Evolutionary conservation across 164 flowering plant genomes (phyloP).

Genomic region (Magnolia changhungtana): DNA sequence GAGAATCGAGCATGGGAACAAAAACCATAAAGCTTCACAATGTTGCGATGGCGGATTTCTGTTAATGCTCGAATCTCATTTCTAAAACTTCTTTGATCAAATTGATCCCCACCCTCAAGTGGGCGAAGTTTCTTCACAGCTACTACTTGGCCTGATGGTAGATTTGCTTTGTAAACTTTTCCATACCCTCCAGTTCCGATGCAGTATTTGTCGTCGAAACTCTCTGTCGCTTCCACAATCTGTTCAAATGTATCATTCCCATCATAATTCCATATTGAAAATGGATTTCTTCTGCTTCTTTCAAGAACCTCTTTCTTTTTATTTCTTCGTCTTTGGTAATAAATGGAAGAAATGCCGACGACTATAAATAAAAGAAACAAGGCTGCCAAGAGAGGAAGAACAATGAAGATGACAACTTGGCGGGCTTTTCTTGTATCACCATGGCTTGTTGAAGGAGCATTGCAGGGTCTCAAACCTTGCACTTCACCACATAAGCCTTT

Average conservation of each 20-base stretch:
- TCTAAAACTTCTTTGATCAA: not conserved
- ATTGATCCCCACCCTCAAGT: slow-evolving; percentile 13
- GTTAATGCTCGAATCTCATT: slow-evolving; percentile 15
- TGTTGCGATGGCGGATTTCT: slow-evolving; percentile 20
- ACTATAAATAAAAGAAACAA: not conserved
- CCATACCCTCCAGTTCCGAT: slow-evolving; percentile 69
- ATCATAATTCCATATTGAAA: slow-evolving; percentile 46
- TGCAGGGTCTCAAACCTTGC: not conserved
- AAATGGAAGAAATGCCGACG: not conserved
- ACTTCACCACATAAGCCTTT: slow-evolving; percentile 5
- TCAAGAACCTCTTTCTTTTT: not conserved
- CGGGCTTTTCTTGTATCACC: not conserved
- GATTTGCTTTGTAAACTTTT: slow-evolving; percentile 41
- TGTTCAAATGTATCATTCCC: slow-evolving; percentile 46
- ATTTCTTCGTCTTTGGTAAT: not conserved
- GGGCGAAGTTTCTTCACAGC: slow-evolving; percentile 50
- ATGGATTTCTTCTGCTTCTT: not conserved
- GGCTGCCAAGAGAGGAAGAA: not conserved
- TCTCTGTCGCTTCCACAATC: slow-evolving; percentile 45
- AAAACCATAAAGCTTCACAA: slow-evolving; percentile 20
- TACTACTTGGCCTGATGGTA: slow-evolving; percentile 38
- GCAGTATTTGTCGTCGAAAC: slow-evolving; percentile 42
- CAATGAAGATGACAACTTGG: not conserved
- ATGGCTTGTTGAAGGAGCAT: not conserved
- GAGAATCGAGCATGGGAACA: not conserved